These are phyloP conservation scores for Peniophora sp. DNA, from an alignment of 1,284 basidiomycete genomes.

Conservation along the genomic window DNA sequence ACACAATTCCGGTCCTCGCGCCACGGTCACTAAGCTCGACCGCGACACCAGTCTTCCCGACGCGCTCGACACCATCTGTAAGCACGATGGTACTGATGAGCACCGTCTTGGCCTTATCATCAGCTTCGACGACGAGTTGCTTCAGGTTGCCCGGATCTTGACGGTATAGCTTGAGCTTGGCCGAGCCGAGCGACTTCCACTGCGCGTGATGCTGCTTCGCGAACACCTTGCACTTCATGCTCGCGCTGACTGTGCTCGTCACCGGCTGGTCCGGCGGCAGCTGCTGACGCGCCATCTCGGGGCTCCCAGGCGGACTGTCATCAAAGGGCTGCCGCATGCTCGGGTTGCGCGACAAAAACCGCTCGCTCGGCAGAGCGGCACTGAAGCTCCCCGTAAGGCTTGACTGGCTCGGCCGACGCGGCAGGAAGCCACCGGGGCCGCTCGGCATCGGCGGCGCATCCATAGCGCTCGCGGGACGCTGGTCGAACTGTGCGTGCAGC, in stretches of 20 bases:
- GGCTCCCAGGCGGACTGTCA: constrained; percentile 67
- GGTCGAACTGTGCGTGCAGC: constrained; percentile 45
- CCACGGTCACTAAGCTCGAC: constrained; percentile 92
- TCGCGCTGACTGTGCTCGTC: constrained; percentile 72
- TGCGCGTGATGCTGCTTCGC: constrained; percentile 91
- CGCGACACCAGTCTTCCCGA: constrained; percentile 96
- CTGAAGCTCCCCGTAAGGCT: not conserved
- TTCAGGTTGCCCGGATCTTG: constrained; percentile 83
- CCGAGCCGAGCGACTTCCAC: constrained; percentile 93
- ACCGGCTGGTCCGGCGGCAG: constrained; percentile 51
- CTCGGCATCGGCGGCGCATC: constrained; percentile 4
- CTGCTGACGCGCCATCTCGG: constrained; percentile 46
- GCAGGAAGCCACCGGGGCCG: constrained; percentile 1
- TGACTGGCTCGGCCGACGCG: not conserved
- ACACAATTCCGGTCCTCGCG: constrained; percentile 88
- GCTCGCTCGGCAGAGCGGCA: not conserved
- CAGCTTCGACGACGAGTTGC: constrained; percentile 92
- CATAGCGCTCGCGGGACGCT: constrained; percentile 15
- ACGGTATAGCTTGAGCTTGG: constrained; percentile 82
- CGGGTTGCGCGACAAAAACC: constrained; percentile 13
- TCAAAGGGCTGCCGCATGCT: constrained; percentile 17
- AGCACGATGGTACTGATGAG: constrained; percentile 94
- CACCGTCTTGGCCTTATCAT: constrained; percentile 69
- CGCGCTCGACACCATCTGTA: constrained; percentile 93
- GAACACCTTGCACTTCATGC: constrained; percentile 99